Base-by-base conservation (phyloP, 164 flowering plant genomes). In the Vitis rotundifolia region DNA sequence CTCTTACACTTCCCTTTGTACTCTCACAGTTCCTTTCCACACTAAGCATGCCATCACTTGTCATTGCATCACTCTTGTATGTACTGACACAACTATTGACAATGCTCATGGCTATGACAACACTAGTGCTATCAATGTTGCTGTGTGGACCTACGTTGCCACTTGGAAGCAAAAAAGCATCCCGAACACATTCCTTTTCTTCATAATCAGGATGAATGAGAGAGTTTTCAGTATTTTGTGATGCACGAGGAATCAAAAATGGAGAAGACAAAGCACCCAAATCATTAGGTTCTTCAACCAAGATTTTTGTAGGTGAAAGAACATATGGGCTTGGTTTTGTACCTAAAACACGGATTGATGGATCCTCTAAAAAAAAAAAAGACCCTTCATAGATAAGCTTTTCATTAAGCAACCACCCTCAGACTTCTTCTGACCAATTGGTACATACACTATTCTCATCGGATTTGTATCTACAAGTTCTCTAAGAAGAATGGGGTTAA, bases 91-190 rank as follows among this genome's bases (percentile, higher is more conserved):
- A 82, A 64, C 97, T 93, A 75, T 93, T 85, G 66, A 77, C 95
- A 66, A 91, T 82, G 73, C 97, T 93, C 98, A 91, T 90, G 69
- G 96, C 88, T 19, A 87, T 90, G 55, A 83, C 88, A 72, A 90
- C 89, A 64, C 93, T 86, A 48, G 80, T 79, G 79, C 91, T 88
- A 28, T 84, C 96, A 65, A 89, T 84, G 76, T 96, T 90, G 75
- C 96, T 91, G 50, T 61, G 94, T 18, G 97, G 98, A 74, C 98
- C 91, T 7, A 88, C 92, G 83, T 89, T 92, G 57, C 92, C 91
- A 83, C 98, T 91, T 28, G 98, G 89, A 67, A 97, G 98, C 86
- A 93, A 85, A 63, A 94, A 93, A 77, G 94, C 87, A 83, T 94
- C 98, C 98, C 98, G 91, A 28, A 91, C 84, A 68, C 96, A 90